These are phyloP conservation scores for Tubosaeta brunneosetosa DNA, from an alignment of 768 basidiomycete species.

Conservation along the genomic window DNA sequence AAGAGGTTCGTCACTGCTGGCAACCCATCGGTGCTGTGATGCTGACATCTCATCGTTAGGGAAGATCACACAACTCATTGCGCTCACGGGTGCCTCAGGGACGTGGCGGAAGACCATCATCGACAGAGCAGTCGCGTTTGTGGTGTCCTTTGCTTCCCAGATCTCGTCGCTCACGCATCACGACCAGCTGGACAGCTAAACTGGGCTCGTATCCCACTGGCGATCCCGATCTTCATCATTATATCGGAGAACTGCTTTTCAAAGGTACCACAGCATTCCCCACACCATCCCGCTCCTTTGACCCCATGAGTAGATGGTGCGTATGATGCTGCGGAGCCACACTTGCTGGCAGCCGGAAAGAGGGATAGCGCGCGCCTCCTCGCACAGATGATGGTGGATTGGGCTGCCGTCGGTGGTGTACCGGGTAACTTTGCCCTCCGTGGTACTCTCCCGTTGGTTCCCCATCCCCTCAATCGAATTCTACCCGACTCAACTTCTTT, in stretches of 20 bases:
- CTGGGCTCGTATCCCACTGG: slow-evolving; percentile 77
- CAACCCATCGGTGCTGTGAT: not conserved
- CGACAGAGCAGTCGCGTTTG: slow-evolving; percentile 78
- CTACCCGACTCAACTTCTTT: slow-evolving; percentile 4
- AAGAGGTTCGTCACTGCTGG: slow-evolving; percentile 53
- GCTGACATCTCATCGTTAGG: slow-evolving; percentile 40
- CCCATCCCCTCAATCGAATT: slow-evolving; percentile 1
- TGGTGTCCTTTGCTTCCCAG: slow-evolving; percentile 13
- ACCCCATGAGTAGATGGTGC: slow-evolving; percentile 52
- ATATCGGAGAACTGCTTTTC: slow-evolving; percentile 82
- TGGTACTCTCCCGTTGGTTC: slow-evolving; percentile 71
- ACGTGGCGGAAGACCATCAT: slow-evolving; percentile 90
- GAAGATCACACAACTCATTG: slow-evolving; percentile 86
- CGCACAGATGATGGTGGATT: slow-evolving; percentile 82
- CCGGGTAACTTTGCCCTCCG: slow-evolving; percentile 79
- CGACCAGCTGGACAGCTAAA: slow-evolving; percentile 77
- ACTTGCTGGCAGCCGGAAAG: slow-evolving; percentile 82
- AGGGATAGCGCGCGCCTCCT: slow-evolving; percentile 84
- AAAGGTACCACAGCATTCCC: slow-evolving; percentile 52
- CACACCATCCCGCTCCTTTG: not conserved
- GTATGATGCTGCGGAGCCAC: slow-evolving; percentile 71
- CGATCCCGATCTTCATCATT: slow-evolving; percentile 84
- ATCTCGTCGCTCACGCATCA: slow-evolving; percentile 17
- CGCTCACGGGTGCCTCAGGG: slow-evolving; percentile 72
- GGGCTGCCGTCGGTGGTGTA: slow-evolving; percentile 50